phyloP scores from a whole-genome alignment of 2,329 filamentous ascomycete species.

The Coleophoma crateriformis region DNA sequence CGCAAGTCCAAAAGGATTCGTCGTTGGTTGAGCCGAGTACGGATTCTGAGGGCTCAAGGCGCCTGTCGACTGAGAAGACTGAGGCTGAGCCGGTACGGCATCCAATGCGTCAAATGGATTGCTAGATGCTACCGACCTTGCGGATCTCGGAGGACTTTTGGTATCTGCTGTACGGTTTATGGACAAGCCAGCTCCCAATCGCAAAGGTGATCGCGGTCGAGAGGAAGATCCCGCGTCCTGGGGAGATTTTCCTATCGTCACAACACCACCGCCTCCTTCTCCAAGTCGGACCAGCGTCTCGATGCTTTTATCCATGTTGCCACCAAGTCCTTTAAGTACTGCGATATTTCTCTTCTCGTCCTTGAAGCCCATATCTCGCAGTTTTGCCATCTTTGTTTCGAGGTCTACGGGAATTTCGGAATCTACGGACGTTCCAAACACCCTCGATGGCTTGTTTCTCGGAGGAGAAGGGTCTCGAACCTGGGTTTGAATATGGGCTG shows the following conservation, averaged over 20 bases:
- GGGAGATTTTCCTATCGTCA: constrained; percentile 25
- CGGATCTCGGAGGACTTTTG: constrained; percentile 7
- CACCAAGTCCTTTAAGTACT: constrained; percentile 76
- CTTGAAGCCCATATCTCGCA: constrained; percentile 88
- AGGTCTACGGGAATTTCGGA: constrained; percentile 48
- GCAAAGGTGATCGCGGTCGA: constrained; percentile 49
- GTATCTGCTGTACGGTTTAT: constrained; percentile 18
- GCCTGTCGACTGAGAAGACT: constrained; percentile 61
- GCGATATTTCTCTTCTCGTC: constrained; percentile 78
- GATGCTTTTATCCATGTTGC: constrained; percentile 79
- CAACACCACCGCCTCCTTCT: constrained; percentile 50
- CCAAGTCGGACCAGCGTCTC: constrained; percentile 81
- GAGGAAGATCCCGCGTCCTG: constrained; percentile 36
- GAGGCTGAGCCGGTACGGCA: constrained; percentile 44
- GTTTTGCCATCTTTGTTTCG: constrained; percentile 69
- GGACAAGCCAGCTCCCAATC: constrained; percentile 23
- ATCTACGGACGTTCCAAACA: constrained; percentile 65
- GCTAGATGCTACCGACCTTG: constrained; percentile 35
- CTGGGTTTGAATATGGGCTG: constrained; percentile 10
- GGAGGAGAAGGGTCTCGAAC: constrained; percentile 19
- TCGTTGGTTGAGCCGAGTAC: constrained; percentile 26
- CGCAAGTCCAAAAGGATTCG: constrained; percentile 64
- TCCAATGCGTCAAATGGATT: constrained; percentile 63
- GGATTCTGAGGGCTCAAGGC: constrained; percentile 41
- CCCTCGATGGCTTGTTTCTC: constrained; percentile 53